Evolutionary conservation across 805 yeast species (phyloP).

Genomic region (Millerozyma miso): DNA sequence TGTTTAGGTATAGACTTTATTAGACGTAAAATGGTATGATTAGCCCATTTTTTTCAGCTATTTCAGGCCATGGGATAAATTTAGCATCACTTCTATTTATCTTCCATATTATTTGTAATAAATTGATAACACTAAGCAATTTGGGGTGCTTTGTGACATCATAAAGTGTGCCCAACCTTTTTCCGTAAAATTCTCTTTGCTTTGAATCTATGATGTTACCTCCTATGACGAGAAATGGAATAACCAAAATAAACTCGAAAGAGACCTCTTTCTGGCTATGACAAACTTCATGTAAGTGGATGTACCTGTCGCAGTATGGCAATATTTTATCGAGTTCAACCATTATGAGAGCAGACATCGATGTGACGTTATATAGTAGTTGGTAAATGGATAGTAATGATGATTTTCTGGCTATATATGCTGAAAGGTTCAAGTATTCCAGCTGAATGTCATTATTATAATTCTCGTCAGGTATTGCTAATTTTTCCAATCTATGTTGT

Average conservation of each 20-base stretch:
- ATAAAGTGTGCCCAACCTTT: neutral
- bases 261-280: too few species aligned
- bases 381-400: neutral
- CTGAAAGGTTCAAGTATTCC: neutral
- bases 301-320: neutral
- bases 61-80: slow-evolving; percentile 1
- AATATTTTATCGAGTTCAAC: neutral
- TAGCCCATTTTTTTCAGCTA: slow-evolving; percentile 1
- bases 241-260: neutral
- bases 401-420: neutral
- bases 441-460: too few species aligned
- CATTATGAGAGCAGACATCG: neutral
- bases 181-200: neutral
- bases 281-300: neutral
- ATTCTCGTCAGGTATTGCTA: neutral
- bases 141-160: neutral
- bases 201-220: neutral
- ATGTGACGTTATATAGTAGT: neutral
- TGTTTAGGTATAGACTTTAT: neutral
- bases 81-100: neutral
- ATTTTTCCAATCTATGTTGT: neutral
- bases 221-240: neutral
- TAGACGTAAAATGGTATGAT: slow-evolving; percentile 1
- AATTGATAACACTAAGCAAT: neutral
- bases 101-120: neutral